Base-by-base conservation (phyloP, 2,329 filamentous ascomycete species). In the Lecanicillium sp. region DNA sequence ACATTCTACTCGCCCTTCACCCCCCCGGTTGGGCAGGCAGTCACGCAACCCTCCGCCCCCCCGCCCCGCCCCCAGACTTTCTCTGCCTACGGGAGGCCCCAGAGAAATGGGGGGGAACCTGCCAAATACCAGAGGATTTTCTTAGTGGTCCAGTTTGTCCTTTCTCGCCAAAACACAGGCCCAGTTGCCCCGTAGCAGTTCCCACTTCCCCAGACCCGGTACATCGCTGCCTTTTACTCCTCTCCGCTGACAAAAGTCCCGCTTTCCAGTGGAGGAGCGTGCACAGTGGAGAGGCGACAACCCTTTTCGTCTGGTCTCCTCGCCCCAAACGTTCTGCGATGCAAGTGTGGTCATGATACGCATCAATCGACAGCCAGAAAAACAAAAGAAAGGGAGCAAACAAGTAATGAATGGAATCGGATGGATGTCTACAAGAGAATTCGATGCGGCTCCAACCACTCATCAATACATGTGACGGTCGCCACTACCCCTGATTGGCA, bases 141-240 rank as follows among this genome's bases (percentile, higher is more conserved):
- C n/a, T n/a, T n/a, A n/a, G n/a, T n/a, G n/a, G n/a, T n/a, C n/a
- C n/a, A n/a, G n/a, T n/a, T n/a, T n/a, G n/a, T n/a, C n/a, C n/a
- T n/a, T n/a, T n/a, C n/a, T n/a, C n/a, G n/a, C n/a, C n/a, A n/a
- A n/a, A n/a, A n/a, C n/a, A n/a, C n/a, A n/a, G 15, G n/a, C 23
- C 17, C 11, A 14, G 17, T 21, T n/a, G 21, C 42, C 43, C 41
- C 41, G 12, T 17, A 14, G 29, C 17, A 38, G 7, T 32, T 19
- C 27, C 44, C 44, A 46, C 44, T 46, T 46, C 44, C 44, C 44
- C 44, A 46, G 44, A 46, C 44, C n/a, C n/a, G 44, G 44, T 23
- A 21, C 44, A 46, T 46, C 44, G 44, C n/a, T n/a, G n/a, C n/a
- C n/a, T n/a, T n/a, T n/a, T n/a, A n/a, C n/a, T n/a, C n/a, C n/a